These are phyloP conservation scores for Backusella luteola DNA, from an alignment of 192 early-diverging fungal genomes.

Conservation along the genomic window DNA sequence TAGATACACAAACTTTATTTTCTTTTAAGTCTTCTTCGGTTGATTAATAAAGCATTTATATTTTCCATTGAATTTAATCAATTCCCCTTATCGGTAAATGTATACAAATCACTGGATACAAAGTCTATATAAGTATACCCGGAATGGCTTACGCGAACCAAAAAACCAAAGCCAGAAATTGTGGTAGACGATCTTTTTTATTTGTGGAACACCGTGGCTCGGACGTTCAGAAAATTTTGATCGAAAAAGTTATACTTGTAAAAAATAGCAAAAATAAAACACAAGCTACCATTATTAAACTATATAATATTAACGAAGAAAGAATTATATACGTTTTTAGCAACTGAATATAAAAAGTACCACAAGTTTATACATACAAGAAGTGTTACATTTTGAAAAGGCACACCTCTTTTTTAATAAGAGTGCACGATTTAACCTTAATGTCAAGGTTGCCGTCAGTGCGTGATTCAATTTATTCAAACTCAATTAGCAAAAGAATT, in stretches of 20 bases:
- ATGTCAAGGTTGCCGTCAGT: conserved; percentile 2
- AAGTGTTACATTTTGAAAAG: not conserved
- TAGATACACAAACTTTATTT: too few species aligned
- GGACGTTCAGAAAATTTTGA: not conserved
- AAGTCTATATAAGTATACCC: too few species aligned
- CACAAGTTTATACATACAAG: not conserved
- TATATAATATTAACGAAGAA: too few species aligned
- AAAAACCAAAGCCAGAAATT: not conserved
- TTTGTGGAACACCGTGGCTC: not conserved
- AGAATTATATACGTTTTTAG: too few species aligned
- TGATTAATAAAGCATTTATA: too few species aligned
- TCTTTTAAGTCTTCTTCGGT: too few species aligned
- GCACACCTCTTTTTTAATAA: not conserved
- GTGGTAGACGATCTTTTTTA: not conserved
- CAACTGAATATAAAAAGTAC: too few species aligned
- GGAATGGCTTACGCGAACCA: too few species aligned
- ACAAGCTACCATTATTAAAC: not conserved
- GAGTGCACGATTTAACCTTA: not conserved
- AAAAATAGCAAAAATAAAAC: not conserved
- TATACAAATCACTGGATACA: too few species aligned
- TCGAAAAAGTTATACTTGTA: not conserved
- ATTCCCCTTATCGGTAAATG: too few species aligned
- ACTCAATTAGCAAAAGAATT: not conserved
- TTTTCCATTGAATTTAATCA: too few species aligned
- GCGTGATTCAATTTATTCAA: conserved; percentile 5